Evolutionary conservation across 225 moss, liverwort and hornwort genomes (phyloP).

Genomic region (Asterella californica): DNA sequence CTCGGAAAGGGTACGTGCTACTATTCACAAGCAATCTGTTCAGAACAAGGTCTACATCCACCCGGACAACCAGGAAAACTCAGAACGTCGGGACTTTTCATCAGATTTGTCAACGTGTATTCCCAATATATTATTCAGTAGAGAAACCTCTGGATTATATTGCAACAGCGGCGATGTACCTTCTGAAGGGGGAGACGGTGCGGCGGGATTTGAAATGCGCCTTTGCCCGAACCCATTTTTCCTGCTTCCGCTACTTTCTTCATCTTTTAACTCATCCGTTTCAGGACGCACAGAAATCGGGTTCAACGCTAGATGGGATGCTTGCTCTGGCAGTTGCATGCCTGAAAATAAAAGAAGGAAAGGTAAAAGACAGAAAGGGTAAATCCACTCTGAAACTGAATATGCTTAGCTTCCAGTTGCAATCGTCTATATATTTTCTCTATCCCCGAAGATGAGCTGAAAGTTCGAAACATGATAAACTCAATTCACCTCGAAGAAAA

Average conservation of each 20-base stretch:
- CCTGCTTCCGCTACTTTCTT: background rate
- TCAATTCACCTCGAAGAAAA: background rate
- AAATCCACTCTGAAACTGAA: background rate
- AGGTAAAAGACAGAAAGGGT: background rate
- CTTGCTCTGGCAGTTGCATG: background rate
- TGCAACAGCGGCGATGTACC: conserved; percentile 4
- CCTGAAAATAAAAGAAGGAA: background rate
- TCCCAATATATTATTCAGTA: background rate
- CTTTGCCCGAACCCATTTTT: background rate
- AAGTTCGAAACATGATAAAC: background rate
- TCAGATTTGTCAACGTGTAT: background rate
- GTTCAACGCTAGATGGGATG: background rate
- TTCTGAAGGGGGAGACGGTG: conserved; percentile 16
- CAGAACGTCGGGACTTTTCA: background rate
- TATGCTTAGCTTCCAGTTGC: background rate
- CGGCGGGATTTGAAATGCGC: background rate
- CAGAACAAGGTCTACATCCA: background rate
- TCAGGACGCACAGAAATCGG: background rate
- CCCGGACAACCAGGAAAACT: background rate
- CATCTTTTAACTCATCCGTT: background rate
- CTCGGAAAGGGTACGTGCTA: background rate
- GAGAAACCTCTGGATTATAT: background rate
- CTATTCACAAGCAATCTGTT: background rate
- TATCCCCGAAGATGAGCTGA: background rate
- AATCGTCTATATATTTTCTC: background rate